Evolutionary conservation across 2,329 filamentous ascomycete genomes (phyloP), one percentile per base, ranked within the genome.

Genomic region (Sporothrix humicola): DNA sequence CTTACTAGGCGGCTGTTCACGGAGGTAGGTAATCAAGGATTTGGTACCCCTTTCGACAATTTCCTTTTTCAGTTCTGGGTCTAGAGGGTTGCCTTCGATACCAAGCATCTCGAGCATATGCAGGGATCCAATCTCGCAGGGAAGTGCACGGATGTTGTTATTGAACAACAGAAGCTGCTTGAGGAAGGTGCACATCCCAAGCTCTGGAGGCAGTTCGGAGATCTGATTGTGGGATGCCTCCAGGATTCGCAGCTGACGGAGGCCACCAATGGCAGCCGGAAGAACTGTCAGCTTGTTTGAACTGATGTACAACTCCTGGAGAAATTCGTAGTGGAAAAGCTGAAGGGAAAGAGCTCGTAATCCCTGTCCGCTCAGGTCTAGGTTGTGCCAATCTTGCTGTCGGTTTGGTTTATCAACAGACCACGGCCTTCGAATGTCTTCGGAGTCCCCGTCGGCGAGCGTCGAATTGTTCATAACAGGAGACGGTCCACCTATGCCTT

Each of bases 361-460:
- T 23, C 95, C 95, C 84, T 98, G 96, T n/a, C 96, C 96, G 78
- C 95, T 96, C 81, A 98, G 91, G 82, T 99, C 96, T 78, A 99
- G 86, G 76, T 95, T 94, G 81, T 93, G 90, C 96, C 96, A 98
- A 79, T 95, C 92, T 81, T 97, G 92, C 76, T 91, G 86, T 78
- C 90, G 90, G 76, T 88, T 86, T 74, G 88, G 88, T 92, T 85
- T 78, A 91, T 91, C 78, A 91, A 87, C 63, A 87, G 89, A 74
- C 88, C 83, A 79, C 46, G 89, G 89, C 73, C 89, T 83, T 78
- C 89, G 86, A 77, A 87, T 85, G 77, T 90, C 88, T 66, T 87
- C 87, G 17, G 83, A 78, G 74, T 89, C 88, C 73, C 85, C 84
- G 65, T 90, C 88, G 66, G 84, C 83, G 31, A 86, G 79, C n/a